Percentiles rank a stretch among this genome's conserved stretches.
These are phyloP conservation scores for Acorus gramineus DNA, from an alignment of 106 monocot genomes.

Conservation along the genomic window DNA sequence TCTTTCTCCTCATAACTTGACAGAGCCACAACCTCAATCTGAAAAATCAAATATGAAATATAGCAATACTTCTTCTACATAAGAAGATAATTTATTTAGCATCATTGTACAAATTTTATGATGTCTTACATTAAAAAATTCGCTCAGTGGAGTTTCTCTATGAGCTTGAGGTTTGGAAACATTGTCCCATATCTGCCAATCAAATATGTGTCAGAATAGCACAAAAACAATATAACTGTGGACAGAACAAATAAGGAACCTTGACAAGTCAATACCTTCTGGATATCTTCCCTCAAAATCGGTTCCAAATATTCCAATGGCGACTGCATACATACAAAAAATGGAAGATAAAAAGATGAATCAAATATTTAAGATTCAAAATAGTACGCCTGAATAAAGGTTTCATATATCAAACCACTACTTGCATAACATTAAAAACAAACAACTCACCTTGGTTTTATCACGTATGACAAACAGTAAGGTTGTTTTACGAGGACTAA, in stretches of 20 bases:
- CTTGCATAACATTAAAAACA: not conserved
- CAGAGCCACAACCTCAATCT: slow-evolving; percentile 89
- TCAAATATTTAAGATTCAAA: not conserved
- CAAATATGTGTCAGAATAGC: not conserved
- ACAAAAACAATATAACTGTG: not conserved
- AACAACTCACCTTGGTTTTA: slow-evolving; percentile 58
- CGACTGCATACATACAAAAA: slow-evolving; percentile 36
- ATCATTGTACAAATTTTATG: not conserved
- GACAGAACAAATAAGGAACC: not conserved
- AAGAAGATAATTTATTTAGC: not conserved
- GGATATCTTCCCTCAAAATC: slow-evolving; percentile 90
- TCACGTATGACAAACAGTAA: slow-evolving; percentile 95
- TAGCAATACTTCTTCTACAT: not conserved
- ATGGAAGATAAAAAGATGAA: not conserved
- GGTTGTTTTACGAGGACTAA: slow-evolving; percentile 94
- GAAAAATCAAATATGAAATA: not conserved
- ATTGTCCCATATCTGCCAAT: slow-evolving; percentile 85
- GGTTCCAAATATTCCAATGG: slow-evolving; percentile 90
- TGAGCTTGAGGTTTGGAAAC: slow-evolving; percentile 82
- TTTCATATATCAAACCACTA: not conserved
- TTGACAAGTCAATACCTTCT: slow-evolving; percentile 42
- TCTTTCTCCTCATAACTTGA: slow-evolving; percentile 95
- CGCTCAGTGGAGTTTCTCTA: slow-evolving; percentile 83
- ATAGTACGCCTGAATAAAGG: too few relatives aligned
- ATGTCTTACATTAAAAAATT: slow-evolving; percentile 85